Base-by-base conservation (phyloP, 2,329 filamentous ascomycete genomes). In the Botryotinia convoluta region DNA sequence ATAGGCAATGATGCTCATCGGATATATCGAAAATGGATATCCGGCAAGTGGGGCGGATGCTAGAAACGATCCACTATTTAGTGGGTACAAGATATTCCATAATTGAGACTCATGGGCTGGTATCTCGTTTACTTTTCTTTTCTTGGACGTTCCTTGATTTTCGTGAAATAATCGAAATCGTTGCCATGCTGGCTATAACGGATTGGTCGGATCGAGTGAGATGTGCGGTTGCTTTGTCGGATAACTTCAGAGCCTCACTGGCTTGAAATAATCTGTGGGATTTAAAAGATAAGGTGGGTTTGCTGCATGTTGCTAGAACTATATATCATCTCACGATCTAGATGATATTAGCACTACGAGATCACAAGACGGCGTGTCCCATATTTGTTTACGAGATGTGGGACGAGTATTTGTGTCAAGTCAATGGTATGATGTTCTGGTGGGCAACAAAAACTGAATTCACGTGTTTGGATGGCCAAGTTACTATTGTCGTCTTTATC, bases 101-200 rank as follows among this genome's bases (percentile, higher is more conserved):
- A 29, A 39, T 26, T 3, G 32, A 22, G 32, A 37, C 22, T 18
- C 22, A 29, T 39, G 45, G 45, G 37, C 12, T 54, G 45, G 35
- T 44, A 10, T 29, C 16, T 67, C 44, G 63, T 44, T 51, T 39
- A 14, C 22, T 3, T 37, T 29, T 51, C 44, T 48, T 22, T 29
- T 67, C 32, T 67, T 32, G 63, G 63, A 18, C 20, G 8, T 51
- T 37, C 44, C 64, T 68, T 68, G 45, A 4, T 68, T 54, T 68
- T 68, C 35, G 16, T 26, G 14, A 12, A 37, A 26, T 37, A 16
- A 51, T 18, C 26, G 22, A 16, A 54, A 29, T 20, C 37, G 26
- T 68, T 29, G 32, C 35, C 64, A 26, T 32, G 64, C 35, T 54
- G 45, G 64, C 64, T 54, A 35, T 26, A 45, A 54, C 32, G 45